Base-by-base conservation (phyloP, 768 basidiomycete species). In the Termitomyces sp. region DNA sequence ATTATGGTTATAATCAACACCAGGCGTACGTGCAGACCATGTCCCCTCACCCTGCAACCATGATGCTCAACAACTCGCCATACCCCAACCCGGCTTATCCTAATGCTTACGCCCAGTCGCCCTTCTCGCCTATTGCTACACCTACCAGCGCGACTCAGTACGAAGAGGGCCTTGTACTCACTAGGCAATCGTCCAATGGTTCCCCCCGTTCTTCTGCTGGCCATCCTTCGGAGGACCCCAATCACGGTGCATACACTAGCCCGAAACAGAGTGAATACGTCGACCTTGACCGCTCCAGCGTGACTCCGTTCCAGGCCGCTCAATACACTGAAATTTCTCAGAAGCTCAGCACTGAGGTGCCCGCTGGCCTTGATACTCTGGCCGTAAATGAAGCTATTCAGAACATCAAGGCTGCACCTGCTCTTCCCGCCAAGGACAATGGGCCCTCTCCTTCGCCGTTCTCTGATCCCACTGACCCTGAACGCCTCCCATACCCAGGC, bases 241-340 rank as follows among this genome's bases (percentile, higher is more conserved):
- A 43, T 37, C 54, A 47, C 57, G 62, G 27, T 69, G 58, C 39
- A 68, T 51, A 64, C 65, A 50, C 67, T 49, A 43, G 19, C 63
- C 71, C 19, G 63, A 68, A 5, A 63, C 21, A 66, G 69, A 3
- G 63, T 11, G 79, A 84, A 58, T 89, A 90, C 55, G 75, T 83
- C 37, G 84, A 90, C 62, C 73, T 91, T 41, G 73, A 70, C 64
- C 78, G 89, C 43, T 83, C 84, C 17, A 88, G 87, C 62, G 80
- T 89, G 2, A 83, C 87, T 3, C 88, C 88, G 0, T 88, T 78
- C 77, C 89, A 91, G 64, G 88, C 85, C 40, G 78, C 76, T 0
- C 89, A 91, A 66, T 90, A 90, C 63, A 80, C 76, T 19, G 88
- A 86, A 63, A 89, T 89, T 54, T 81, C 85, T 5, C 74, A 78